Evolutionary conservation across 163 green algal species (phyloP).

Genomic region (Volvox carteri): DNA sequence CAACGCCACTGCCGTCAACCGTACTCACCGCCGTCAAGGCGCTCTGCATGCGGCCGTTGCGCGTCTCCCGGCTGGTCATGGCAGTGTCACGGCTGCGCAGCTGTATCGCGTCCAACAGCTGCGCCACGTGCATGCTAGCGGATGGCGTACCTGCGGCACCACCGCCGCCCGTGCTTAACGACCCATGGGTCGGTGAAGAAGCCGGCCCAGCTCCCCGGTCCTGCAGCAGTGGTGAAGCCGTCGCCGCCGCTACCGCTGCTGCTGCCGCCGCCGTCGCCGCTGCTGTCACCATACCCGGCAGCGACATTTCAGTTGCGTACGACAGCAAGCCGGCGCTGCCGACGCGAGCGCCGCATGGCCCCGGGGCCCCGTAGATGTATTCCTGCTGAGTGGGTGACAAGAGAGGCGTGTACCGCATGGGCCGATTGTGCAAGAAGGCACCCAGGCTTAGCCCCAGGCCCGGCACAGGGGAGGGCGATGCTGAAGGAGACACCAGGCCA

Average conservation of each 20-base stretch:
- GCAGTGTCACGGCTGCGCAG: not conserved
- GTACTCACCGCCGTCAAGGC: constrained; percentile 20
- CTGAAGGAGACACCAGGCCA: not conserved
- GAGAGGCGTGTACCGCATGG: constrained; percentile 44
- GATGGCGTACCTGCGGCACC: too few species aligned
- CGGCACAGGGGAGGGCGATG: not conserved
- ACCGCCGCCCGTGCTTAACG: not conserved
- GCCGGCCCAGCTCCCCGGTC: not conserved
- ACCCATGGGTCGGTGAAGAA: not conserved
- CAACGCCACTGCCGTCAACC: constrained; percentile 17
- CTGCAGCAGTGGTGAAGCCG: not conserved
- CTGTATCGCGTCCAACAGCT: constrained; percentile 47
- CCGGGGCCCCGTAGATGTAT: not conserved
- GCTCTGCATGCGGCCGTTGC: not conserved
- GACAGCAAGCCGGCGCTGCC: not conserved
- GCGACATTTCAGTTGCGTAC: not conserved
- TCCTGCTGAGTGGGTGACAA: constrained; percentile 14
- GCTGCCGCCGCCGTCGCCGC: not conserved
- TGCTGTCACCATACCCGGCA: not conserved
- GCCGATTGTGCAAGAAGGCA: not conserved
- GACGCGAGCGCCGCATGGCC: not conserved
- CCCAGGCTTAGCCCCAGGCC: not conserved
- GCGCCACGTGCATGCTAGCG: constrained; percentile 18
- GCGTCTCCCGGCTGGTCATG: not conserved
- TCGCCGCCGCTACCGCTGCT: too few species aligned